Base-by-base conservation (phyloP, 140 eudicot species). In the Flaveria floridana region DNA sequence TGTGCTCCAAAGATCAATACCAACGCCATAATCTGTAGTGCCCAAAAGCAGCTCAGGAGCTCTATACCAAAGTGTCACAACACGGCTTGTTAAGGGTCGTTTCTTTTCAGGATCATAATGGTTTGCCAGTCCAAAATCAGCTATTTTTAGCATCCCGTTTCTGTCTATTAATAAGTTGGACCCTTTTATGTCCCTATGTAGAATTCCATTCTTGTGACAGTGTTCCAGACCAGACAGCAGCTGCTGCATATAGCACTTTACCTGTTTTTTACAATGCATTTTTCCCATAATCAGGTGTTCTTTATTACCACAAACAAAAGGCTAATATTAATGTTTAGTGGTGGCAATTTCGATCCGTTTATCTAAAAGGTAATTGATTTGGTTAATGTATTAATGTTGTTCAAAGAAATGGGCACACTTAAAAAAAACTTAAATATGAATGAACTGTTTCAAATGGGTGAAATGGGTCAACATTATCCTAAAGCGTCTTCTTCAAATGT, bases 1-100 rank as follows among this genome's bases (percentile, higher is more conserved):
- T 1, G 90, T 82, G 78, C 97, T 91, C 97, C 97, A 91, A 50
- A 91, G 96, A 85, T 91, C 96, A 65, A 91, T 86, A 34, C 97
- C 97, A 19, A 86, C 97, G 71, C 96, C 96, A 78, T 91, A 91
- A 28, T 91, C 96, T 1, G 96, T 85, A 12, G 92, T 83, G 53
- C 97, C 92, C 73, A 91, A 79, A 18, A 91, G 95, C 77, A 91
- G 75, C 76, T 91, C 97, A 3, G 97, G 97, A 59, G 97, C 96
- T 65, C 97, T 77, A 59, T 91, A 91, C 97, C 97, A 91, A 30
- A 91, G 88, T 65, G 97, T 91, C 73, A 91, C 97, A 75, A 91
- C 97, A 59, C 97, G 83, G 74, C 89, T 88, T 46, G 97, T 91
- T 3, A 79, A 85, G 15, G 92, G 86, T 2, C 76, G 75, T 73